Conservation (phyloP, 2,329 filamentous ascomycete species). For the Mycosphaerella sp. region DNA sequence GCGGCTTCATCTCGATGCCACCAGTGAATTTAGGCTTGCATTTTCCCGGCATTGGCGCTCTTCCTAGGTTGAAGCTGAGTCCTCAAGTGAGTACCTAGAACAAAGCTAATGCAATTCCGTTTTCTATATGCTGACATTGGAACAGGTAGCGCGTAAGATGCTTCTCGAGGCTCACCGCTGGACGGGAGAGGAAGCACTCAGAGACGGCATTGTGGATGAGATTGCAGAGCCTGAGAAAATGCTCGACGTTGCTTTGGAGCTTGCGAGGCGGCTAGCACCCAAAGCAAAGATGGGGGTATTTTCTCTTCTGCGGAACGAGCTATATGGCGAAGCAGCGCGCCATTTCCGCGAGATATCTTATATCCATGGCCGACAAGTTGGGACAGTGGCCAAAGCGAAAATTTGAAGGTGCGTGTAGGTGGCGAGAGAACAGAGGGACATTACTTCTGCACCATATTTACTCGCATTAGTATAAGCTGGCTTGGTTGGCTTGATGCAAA, state of each 20-base stretch:
- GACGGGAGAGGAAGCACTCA: conserved; percentile 48
- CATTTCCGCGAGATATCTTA: conserved; percentile 50
- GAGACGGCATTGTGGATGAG: conserved; percentile 51
- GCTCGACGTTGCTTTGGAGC: conserved; percentile 42
- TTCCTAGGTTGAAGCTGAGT: conserved; percentile 48
- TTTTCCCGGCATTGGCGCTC: conserved; percentile 50
- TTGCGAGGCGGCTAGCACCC: conserved; percentile 40
- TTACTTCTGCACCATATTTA: no score
- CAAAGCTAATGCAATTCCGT: not conserved
- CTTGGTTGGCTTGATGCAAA: no score
- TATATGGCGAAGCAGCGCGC: conserved; percentile 50
- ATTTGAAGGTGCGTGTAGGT: conserved; percentile 33
- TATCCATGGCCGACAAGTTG: conserved; percentile 45
- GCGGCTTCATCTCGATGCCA: conserved; percentile 48
- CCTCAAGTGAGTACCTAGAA: conserved; percentile 32
- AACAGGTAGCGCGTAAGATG: conserved; percentile 48
- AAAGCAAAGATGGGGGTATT: conserved; percentile 48
- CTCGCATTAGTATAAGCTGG: no score
- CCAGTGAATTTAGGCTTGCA: conserved; percentile 52
- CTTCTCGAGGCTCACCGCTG: conserved; percentile 51
- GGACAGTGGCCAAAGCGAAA: conserved; percentile 44
- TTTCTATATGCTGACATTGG: not conserved
- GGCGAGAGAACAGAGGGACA: no score
- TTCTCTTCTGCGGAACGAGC: conserved; percentile 46
- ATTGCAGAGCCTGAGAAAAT: conserved; percentile 46